Evolutionary conservation across 768 basidiomycete species (phyloP).

Genomic region (Boletus bicolor): DNA sequence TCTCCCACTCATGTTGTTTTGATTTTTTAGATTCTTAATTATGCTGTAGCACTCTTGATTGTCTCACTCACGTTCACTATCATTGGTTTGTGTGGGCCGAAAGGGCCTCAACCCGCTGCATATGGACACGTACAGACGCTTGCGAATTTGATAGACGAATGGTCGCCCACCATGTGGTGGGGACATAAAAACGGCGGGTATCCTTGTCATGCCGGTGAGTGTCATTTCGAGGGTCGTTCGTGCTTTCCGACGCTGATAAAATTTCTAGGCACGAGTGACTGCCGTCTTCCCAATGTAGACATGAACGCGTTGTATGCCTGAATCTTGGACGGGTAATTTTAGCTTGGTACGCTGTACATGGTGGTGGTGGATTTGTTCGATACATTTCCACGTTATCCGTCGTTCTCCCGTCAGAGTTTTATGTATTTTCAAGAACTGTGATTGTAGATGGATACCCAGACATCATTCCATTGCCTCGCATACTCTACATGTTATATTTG

Average conservation of each 20-base stretch:
- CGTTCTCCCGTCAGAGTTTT: too few species aligned
- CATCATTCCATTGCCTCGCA: neutral
- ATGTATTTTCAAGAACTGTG: neutral
- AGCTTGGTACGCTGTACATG: too few species aligned
- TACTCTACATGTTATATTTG: neutral
- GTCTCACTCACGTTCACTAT: conserved; percentile 18
- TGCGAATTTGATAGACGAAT: conserved; percentile 35
- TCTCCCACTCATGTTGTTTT: neutral
- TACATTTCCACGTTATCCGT: neutral
- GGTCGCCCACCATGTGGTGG: conserved; percentile 34
- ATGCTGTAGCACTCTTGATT: conserved; percentile 17
- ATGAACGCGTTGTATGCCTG: conserved; percentile 22
- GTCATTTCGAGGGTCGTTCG: neutral
- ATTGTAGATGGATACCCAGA: neutral
- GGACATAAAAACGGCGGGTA: conserved; percentile 19
- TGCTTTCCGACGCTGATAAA: neutral
- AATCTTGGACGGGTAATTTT: neutral
- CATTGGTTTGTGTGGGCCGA: conserved; percentile 13
- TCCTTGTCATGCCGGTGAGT: conserved; percentile 23
- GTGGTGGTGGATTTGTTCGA: neutral
- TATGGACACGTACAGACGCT: conserved; percentile 36
- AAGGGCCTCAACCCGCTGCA: conserved; percentile 29
- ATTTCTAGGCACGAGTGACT: conserved; percentile 24
- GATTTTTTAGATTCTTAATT: conserved; percentile 26
- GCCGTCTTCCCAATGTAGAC: conserved; percentile 18